Evolutionary conservation across 2,329 filamentous ascomycete species (phyloP).

Genomic region (Didymellaceae sp.): DNA sequence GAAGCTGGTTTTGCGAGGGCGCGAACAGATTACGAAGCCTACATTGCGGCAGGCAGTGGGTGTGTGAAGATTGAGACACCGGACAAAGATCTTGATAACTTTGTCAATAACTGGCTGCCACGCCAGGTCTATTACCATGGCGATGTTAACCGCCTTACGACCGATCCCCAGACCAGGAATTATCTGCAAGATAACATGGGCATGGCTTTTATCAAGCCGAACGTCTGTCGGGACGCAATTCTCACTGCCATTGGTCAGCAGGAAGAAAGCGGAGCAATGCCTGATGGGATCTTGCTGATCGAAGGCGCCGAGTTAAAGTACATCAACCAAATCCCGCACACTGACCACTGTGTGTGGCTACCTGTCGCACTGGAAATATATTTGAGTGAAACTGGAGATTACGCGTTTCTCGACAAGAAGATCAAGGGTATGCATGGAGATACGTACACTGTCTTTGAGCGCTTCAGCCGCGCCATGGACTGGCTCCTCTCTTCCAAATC

Average conservation of each 20-base stretch:
- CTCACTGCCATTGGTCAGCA: conserved; percentile 61
- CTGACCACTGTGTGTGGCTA: conserved; percentile 66
- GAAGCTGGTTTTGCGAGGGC: conserved; percentile 57
- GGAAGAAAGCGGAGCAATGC: conserved; percentile 63
- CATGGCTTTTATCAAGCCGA: conserved; percentile 63
- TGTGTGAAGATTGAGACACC: conserved; percentile 62
- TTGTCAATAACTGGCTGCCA: conserved; percentile 66
- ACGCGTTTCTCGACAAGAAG: conserved; percentile 55
- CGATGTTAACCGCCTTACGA: conserved; percentile 64
- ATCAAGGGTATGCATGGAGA: conserved; percentile 54
- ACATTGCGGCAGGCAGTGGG: conserved; percentile 59
- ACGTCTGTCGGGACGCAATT: conserved; percentile 58
- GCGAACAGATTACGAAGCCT: conserved; percentile 57
- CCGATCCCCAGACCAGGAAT: conserved; percentile 65
- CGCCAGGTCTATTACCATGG: conserved; percentile 66
- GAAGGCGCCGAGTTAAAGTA: conserved; percentile 65
- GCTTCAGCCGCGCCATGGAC: conserved; percentile 64
- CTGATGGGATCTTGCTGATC: conserved; percentile 62
- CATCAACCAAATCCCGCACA: conserved; percentile 67
- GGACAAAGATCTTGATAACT: conserved; percentile 62
- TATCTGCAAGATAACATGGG: conserved; percentile 68
- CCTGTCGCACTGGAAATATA: conserved; percentile 63
- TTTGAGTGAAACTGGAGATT: conserved; percentile 63
- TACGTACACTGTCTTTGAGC: conserved; percentile 60
- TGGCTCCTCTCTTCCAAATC: conserved; percentile 56